Conservation (phyloP, 2,329 filamentous ascomycete species). For the Botrytis cinerea region DNA sequence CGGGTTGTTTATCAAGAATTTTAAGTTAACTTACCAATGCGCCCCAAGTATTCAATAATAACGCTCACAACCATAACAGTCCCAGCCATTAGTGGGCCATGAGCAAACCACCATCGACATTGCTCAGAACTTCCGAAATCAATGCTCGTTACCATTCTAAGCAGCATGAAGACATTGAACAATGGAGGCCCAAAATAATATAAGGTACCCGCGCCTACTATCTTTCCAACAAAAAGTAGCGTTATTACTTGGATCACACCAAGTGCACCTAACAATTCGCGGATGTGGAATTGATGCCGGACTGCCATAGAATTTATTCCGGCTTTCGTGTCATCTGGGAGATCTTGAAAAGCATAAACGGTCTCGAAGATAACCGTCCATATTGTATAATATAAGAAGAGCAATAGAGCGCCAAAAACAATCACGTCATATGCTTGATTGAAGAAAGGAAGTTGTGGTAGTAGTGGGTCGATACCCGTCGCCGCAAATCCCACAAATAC, state of each 20-base stretch:
- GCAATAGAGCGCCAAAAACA: background rate
- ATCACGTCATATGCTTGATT: background rate
- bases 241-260: background rate
- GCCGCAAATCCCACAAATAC: background rate
- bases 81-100: background rate
- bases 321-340: conserved; percentile 24
- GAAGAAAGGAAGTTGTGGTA: background rate
- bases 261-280: background rate
- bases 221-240: background rate
- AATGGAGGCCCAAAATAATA: conserved; percentile 6
- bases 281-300: conserved; percentile 4
- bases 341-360: conserved; percentile 24
- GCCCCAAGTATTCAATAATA: background rate
- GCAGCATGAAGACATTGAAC: background rate
- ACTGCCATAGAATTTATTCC: conserved; percentile 19
- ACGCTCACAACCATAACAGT: background rate
- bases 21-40: background rate
- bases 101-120: conserved; percentile 22
- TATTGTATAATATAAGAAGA: background rate
- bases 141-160: conserved; percentile 5
- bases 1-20: background rate
- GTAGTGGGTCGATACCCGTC: background rate
- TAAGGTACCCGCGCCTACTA: background rate
- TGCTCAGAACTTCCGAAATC: conserved; percentile 12
- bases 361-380: conserved; percentile 24